phyloP scores from a whole-genome alignment of 1,139 yeast genomes.

The Debaryomycetaceae sp. region DNA sequence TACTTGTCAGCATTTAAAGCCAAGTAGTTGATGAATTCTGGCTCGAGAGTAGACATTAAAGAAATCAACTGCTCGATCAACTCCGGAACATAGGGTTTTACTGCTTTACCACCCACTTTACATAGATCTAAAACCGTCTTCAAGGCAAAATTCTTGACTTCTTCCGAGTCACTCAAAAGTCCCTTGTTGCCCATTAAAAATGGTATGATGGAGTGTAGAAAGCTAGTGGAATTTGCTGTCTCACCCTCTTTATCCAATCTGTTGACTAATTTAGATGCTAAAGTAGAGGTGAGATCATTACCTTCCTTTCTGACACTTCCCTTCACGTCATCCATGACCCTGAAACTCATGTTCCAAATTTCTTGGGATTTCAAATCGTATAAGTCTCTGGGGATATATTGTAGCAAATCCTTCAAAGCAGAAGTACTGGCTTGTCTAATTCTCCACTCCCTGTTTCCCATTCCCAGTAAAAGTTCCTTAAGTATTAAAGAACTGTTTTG shows the following conservation, averaged over 20 bases:
- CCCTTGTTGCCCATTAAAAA: conserved; percentile 79
- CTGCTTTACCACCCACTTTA: conserved; percentile 54
- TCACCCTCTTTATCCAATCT: conserved; percentile 40
- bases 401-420: conserved; percentile 70
- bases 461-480: conserved; percentile 60
- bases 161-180: conserved; percentile 80
- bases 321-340: conserved; percentile 90
- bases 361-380: conserved; percentile 58
- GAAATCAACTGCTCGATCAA: conserved; percentile 66
- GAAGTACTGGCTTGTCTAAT: conserved; percentile 84
- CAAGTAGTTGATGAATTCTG: conserved; percentile 82
- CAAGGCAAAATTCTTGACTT: conserved; percentile 72
- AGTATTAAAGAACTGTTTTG: conserved; percentile 58
- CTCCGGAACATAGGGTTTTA: conserved; percentile 66
- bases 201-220: conserved; percentile 67
- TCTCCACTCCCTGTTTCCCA: conserved; percentile 90
- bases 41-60: conserved; percentile 84
- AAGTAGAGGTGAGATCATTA: conserved; percentile 57
- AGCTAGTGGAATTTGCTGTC: conserved; percentile 36
- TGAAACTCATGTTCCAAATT: conserved; percentile 85
- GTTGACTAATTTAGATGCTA: conserved; percentile 62
- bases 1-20: conserved; percentile 87
- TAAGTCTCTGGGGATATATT: conserved; percentile 50
- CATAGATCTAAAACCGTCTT: conserved; percentile 70
- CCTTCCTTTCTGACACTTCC: conserved; percentile 91